Conservation (phyloP, 2,329 filamentous ascomycete genomes). For the Colletotrichum incanum region DNA sequence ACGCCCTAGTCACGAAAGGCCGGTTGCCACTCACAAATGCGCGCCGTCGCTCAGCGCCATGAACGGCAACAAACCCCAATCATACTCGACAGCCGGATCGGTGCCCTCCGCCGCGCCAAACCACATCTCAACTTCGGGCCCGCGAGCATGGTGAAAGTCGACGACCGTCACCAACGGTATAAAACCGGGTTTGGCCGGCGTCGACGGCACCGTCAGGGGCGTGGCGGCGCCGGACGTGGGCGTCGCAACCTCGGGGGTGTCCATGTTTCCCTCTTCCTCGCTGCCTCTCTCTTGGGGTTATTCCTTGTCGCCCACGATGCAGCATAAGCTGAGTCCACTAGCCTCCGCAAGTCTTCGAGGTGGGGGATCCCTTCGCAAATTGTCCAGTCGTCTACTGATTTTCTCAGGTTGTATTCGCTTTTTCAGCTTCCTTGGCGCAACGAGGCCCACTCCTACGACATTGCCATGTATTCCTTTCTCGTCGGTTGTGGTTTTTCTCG, state of each 20-base stretch:
- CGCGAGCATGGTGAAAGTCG: conserved; percentile 87
- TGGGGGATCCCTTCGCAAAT: neutral
- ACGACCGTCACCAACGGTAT: conserved; percentile 83
- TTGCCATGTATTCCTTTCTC: conserved; percentile 31
- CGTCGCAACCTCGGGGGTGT: conserved; percentile 37
- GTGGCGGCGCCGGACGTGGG: conserved; percentile 37
- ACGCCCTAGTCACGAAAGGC: conserved; percentile 6
- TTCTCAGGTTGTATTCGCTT: neutral
- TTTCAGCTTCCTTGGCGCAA: conserved; percentile 33
- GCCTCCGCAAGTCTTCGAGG: neutral
- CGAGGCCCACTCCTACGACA: conserved; percentile 38
- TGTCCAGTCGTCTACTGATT: conserved; percentile 6
- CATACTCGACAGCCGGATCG: conserved; percentile 87
- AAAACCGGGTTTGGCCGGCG: conserved; percentile 60
- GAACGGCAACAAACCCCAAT: conserved; percentile 93
- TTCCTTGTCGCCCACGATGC: conserved; percentile 1
- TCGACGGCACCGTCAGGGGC: conserved; percentile 39
- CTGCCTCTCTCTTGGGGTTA: conserved; percentile 3
- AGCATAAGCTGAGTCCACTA: neutral
- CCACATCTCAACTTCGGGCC: conserved; percentile 95
- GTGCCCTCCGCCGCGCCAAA: conserved; percentile 81
- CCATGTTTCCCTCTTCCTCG: conserved; percentile 32
- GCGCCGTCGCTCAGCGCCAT: conserved; percentile 98
- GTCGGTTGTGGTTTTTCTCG: neutral
- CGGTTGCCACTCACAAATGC: conserved; percentile 80